Conservation (phyloP, 805 yeast species). For the Brettanomyces sp. region DNA sequence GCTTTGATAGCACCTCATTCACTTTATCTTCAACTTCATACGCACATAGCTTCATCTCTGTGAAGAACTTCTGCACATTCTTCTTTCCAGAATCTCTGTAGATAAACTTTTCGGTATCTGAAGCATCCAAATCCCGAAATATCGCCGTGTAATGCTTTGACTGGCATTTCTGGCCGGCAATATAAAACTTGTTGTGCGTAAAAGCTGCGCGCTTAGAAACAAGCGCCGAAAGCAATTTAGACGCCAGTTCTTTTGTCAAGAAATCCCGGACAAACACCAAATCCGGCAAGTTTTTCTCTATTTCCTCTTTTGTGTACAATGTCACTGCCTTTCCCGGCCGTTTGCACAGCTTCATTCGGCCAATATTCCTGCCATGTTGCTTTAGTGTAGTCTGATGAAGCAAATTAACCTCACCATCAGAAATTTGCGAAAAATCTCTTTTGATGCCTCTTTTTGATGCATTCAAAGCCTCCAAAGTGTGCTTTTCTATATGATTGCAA, state of each 20-base stretch:
- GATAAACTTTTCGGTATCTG: background rate
- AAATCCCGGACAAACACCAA: slow-evolving; percentile 41
- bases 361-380: no score
- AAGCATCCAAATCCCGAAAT: slow-evolving; percentile 17
- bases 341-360: background rate
- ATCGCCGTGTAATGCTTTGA: slow-evolving; percentile 46
- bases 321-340: slow-evolving; percentile 6
- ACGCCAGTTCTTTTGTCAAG: slow-evolving; percentile 42
- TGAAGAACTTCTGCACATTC: slow-evolving; percentile 2
- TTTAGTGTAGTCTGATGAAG: no score
- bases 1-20: slow-evolving; percentile 10
- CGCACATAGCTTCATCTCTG: slow-evolving; percentile 10
- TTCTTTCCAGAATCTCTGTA: slow-evolving; percentile 1
- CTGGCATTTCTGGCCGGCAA: slow-evolving; percentile 52
- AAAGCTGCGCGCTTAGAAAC: slow-evolving; percentile 32
- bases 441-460: no score
- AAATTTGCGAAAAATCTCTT: no score
- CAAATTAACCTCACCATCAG: no score
- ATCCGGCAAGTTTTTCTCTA: slow-evolving; percentile 41
- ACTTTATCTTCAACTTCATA: slow-evolving; percentile 9
- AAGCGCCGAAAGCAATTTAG: slow-evolving; percentile 32
- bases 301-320: slow-evolving; percentile 42
- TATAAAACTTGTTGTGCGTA: slow-evolving; percentile 38
- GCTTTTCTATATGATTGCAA: no score
- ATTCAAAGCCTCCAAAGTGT: no score